These are phyloP conservation scores for Beta vulgaris DNA, from an alignment of 148 eudicot species.

Conservation along the genomic window DNA sequence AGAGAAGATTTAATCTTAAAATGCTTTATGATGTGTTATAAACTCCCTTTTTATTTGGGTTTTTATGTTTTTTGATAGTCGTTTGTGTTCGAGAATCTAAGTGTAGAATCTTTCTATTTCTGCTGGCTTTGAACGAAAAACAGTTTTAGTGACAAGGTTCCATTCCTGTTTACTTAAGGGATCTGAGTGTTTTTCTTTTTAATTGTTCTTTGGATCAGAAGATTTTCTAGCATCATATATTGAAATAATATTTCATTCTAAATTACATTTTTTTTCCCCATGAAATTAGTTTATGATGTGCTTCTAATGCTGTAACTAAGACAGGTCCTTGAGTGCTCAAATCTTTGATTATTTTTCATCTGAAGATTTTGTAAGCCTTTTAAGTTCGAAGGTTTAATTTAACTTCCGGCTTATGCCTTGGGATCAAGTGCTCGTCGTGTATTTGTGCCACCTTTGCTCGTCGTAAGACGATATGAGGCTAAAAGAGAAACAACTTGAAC, in stretches of 20 bases:
- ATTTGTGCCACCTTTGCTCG: too few relatives aligned
- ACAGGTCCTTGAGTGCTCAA: too few relatives aligned
- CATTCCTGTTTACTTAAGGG: not conserved
- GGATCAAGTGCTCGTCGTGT: too few relatives aligned
- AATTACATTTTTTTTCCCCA: too few relatives aligned
- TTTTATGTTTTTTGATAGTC: not conserved
- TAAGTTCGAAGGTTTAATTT: too few relatives aligned
- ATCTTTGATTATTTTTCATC: too few relatives aligned
- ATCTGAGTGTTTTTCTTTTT: not conserved
- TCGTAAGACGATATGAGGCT: not conserved
- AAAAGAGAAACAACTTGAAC: not conserved
- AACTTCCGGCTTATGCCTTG: too few relatives aligned
- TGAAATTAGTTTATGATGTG: too few relatives aligned
- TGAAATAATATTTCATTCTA: too few relatives aligned
- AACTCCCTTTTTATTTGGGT: not conserved
- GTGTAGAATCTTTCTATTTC: not conserved
- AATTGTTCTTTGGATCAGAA: not conserved
- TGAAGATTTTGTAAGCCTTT: too few relatives aligned
- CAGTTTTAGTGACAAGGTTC: not conserved
- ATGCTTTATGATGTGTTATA: conserved; percentile 7
- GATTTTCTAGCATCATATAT: too few relatives aligned
- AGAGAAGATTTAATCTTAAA: conserved; percentile 6
- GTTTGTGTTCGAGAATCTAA: not conserved
- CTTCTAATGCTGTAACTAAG: too few relatives aligned
- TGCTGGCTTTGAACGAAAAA: not conserved